phyloP scores from a whole-genome alignment of 169 alveolate species.

The Eimeria zaria region DNA sequence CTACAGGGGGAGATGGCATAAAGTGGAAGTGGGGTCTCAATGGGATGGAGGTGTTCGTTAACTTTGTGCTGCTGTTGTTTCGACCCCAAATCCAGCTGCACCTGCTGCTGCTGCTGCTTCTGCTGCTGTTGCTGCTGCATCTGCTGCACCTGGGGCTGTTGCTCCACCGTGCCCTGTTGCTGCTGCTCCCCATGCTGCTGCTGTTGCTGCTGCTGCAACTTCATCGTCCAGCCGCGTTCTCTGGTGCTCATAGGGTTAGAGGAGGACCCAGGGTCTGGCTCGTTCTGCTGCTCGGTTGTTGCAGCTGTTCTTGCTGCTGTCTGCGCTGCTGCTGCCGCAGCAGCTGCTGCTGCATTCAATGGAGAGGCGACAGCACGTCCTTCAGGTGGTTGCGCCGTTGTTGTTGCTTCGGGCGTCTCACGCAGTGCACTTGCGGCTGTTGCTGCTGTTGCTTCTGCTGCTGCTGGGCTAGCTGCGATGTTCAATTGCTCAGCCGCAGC shows the following conservation, averaged over 20 bases:
- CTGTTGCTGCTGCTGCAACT: neutral
- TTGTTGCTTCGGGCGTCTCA: neutral
- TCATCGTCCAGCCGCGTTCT: neutral
- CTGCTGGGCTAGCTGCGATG: neutral
- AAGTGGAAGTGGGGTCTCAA: neutral
- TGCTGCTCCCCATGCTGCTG: neutral
- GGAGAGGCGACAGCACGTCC: neutral
- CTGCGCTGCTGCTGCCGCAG: neutral
- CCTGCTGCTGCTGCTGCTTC: constrained; percentile 59
- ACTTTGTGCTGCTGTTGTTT: neutral
- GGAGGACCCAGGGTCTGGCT: neutral
- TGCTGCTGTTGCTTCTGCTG: constrained; percentile 15
- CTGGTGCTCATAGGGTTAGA: neutral
- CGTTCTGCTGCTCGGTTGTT: neutral
- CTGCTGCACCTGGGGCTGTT: neutral
- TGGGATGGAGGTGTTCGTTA: neutral
- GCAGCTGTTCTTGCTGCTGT: neutral
- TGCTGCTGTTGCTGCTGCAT: constrained; percentile 7
- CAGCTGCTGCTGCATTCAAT: neutral
- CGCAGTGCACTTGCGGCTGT: neutral
- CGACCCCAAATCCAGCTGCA: neutral
- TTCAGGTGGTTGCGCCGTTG: neutral
- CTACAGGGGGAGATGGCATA: neutral
- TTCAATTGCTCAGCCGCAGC: neutral
- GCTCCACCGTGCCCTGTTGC: no score